phyloP scores from a whole-genome alignment of 1,284 basidiomycete species.

The Cryptococcus hybrid region DNA sequence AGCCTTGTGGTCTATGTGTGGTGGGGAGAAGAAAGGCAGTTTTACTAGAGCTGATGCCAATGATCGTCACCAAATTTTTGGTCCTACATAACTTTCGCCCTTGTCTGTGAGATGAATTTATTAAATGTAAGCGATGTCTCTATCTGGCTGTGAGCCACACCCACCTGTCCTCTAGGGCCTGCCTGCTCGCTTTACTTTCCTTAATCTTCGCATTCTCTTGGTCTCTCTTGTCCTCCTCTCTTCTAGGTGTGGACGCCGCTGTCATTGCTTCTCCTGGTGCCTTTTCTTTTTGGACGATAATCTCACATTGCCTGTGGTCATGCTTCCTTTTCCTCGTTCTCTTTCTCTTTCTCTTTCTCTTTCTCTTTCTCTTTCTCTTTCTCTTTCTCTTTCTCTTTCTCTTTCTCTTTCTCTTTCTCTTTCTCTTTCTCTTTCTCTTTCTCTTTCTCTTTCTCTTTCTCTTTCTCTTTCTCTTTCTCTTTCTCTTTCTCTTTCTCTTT shows the following conservation, averaged over 20 bases:
- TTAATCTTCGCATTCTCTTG: constrained; percentile 18
- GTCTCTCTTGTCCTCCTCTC: constrained; percentile 20
- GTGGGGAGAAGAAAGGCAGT: not conserved
- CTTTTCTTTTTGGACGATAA: constrained; percentile 18
- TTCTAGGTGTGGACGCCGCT: constrained; percentile 17
- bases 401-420: constrained; percentile 14
- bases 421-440: constrained; percentile 20
- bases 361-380: constrained; percentile 15
- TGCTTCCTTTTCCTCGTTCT: not conserved
- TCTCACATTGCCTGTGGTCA: constrained; percentile 17
- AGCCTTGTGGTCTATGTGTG: not conserved
- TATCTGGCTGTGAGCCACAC: not conserved
- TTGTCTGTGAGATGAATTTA: constrained; percentile 16
- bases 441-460: constrained; percentile 12
- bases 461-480: constrained; percentile 15
- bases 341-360: constrained; percentile 12
- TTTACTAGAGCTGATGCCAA: constrained; percentile 37
- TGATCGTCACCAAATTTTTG: constrained; percentile 35
- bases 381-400: constrained; percentile 12
- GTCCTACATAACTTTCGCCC: constrained; percentile 35
- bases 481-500: constrained; percentile 12
- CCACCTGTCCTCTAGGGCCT: constrained; percentile 15
- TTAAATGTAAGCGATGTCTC: not conserved
- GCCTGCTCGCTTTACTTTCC: constrained; percentile 20
- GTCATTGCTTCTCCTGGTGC: constrained; percentile 18